Evolutionary conservation across 2,329 filamentous ascomycete species (phyloP).

Genomic region (Boeremia exigua): DNA sequence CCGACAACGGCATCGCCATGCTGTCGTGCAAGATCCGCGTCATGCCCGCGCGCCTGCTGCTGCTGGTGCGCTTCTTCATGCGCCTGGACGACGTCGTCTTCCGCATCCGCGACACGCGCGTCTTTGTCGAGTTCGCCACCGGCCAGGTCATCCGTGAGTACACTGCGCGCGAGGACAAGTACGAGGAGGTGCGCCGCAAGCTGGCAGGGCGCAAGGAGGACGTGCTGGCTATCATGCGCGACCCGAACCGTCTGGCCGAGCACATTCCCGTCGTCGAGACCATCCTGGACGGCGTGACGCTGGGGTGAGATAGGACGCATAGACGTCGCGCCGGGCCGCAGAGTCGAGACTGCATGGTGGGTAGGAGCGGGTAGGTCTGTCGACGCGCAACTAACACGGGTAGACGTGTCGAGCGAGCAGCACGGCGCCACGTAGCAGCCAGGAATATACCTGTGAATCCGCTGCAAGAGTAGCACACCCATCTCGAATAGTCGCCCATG

Average conservation of each 20-base stretch:
- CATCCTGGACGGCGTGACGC: conserved; percentile 62
- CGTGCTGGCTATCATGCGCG: conserved; percentile 75
- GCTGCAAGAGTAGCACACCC: no score
- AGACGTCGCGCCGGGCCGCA: no score
- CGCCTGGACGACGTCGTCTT: conserved; percentile 88
- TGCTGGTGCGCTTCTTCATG: conserved; percentile 90
- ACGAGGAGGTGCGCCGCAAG: conserved; percentile 72
- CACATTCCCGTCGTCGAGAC: conserved; percentile 72
- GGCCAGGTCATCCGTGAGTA: conserved; percentile 87
- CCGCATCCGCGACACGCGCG: conserved; percentile 83
- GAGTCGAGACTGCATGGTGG: no score
- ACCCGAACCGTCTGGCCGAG: conserved; percentile 72
- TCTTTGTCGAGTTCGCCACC: conserved; percentile 87
- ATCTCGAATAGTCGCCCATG: no score
- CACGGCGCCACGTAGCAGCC: no score
- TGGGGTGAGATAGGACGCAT: no score
- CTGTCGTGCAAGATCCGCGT: conserved; percentile 90
- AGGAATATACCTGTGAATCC: no score
- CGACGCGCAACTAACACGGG: no score
- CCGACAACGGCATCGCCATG: conserved; percentile 94
- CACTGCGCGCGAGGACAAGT: conserved; percentile 82
- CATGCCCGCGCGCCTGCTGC: conserved; percentile 85
- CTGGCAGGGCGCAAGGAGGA: conserved; percentile 68
- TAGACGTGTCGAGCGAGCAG: no score
- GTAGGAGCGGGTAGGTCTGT: no score